Percentiles rank a stretch among this genome's conserved stretches.
Evolutionary conservation across 208 protist genomes (phyloP).

Genomic region (Trypanosoma avium): DNA sequence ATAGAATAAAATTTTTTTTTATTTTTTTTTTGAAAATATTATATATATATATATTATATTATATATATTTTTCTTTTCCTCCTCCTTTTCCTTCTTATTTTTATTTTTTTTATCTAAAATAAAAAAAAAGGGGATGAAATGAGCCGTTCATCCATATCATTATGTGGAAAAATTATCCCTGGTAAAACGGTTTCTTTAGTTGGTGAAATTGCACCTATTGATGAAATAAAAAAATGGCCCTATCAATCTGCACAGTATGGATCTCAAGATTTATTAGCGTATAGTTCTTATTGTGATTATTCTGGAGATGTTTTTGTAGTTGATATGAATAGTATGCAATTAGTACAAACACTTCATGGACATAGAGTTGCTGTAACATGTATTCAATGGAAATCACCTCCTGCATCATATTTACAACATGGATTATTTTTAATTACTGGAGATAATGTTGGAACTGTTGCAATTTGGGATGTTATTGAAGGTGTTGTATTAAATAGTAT

Average conservation of each 20-base stretch:
- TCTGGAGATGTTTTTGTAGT: conserved; percentile 64
- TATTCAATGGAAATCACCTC: conserved; percentile 61
- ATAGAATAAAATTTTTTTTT: no score
- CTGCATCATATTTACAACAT: conserved; percentile 62
- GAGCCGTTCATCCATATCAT: background rate
- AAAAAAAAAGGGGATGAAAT: conserved; percentile 4
- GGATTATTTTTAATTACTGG: conserved; percentile 66
- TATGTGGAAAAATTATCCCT: conserved; percentile 29
- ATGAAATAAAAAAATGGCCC: conserved; percentile 27
- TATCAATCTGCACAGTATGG: conserved; percentile 67
- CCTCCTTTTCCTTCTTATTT: conserved; percentile 11
- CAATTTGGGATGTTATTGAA: conserved; percentile 78
- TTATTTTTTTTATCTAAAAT: background rate
- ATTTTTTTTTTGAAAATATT: background rate
- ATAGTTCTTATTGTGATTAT: conserved; percentile 37
- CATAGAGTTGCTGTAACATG: conserved; percentile 55
- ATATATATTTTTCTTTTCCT: conserved; percentile 16
- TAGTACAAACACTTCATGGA: conserved; percentile 73
- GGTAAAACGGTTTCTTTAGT: conserved; percentile 1
- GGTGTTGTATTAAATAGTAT: conserved; percentile 56
- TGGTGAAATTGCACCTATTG: conserved; percentile 11
- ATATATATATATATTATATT: background rate
- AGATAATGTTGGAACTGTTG: conserved; percentile 43
- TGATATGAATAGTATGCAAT: conserved; percentile 77
- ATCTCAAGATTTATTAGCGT: conserved; percentile 67